Conservation (phyloP, 148 eudicot species). For the Pouteria glomerata region DNA sequence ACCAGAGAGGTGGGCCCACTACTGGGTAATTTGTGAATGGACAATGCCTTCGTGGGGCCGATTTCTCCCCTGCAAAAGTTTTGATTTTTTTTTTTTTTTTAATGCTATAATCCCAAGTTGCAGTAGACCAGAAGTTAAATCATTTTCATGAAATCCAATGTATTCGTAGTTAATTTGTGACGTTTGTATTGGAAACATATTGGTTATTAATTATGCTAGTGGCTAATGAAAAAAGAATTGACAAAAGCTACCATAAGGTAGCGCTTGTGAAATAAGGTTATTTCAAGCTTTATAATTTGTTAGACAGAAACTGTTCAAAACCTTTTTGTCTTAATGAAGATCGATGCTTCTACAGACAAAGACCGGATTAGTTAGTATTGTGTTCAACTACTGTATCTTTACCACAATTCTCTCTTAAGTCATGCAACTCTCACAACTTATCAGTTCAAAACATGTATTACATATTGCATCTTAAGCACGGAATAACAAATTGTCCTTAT, state of each 20-base stretch:
- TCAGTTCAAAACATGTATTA: neutral
- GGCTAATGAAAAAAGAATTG: neutral
- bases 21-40: too few relatives aligned
- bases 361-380: neutral
- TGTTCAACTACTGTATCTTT: neutral
- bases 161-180: neutral
- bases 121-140: neutral
- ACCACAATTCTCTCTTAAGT: neutral
- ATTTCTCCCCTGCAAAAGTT: neutral
- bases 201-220: neutral
- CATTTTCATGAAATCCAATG: neutral
- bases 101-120: neutral
- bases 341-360: neutral
- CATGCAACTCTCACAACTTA: neutral
- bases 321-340: neutral
- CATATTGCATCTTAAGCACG: neutral
- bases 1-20: too few relatives aligned
- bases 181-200: neutral
- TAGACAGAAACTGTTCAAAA: neutral
- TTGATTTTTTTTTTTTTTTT: neutral
- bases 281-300: neutral
- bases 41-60: too few relatives aligned
- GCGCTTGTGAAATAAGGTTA: neutral
- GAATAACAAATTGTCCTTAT: neutral
- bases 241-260: constrained; percentile 1